A percentile compares a stretch with the other conserved stretches of the same genome.
These are phyloP conservation scores for Phylloporus arenicola DNA, from an alignment of 768 basidiomycete genomes.

Conservation along the genomic window DNA sequence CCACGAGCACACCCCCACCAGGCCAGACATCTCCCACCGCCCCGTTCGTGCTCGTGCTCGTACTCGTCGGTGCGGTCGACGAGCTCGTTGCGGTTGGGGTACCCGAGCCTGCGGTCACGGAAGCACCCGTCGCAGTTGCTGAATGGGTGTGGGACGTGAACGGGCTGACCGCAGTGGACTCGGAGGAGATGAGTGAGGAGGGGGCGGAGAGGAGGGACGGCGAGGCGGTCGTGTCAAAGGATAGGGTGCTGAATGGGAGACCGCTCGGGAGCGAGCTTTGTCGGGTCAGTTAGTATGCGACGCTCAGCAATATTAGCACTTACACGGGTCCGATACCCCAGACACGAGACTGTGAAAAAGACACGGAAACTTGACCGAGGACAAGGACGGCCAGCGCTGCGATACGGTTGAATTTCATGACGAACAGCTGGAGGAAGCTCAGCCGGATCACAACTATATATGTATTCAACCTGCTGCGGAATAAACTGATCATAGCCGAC, in stretches of 20 bases:
- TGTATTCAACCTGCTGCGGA: constrained; percentile 22
- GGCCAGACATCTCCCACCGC: not conserved
- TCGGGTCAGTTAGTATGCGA: not conserved
- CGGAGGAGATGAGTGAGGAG: constrained; percentile 26
- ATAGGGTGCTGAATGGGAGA: constrained; percentile 10
- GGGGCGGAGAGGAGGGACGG: constrained; percentile 16
- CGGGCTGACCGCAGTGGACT: constrained; percentile 17
- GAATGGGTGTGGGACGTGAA: not conserved
- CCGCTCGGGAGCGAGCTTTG: constrained; percentile 25
- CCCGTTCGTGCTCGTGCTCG: constrained; percentile 6
- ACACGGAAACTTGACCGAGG: not conserved
- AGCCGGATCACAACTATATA: too few relatives aligned
- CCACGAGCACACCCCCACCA: not conserved
- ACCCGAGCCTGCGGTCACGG: not conserved
- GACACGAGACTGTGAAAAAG: not conserved
- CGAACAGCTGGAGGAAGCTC: not conserved
- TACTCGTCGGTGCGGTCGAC: not conserved
- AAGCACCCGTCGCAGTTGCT: not conserved
- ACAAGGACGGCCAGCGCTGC: not conserved
- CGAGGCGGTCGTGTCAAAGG: constrained; percentile 21
- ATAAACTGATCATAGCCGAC: not conserved
- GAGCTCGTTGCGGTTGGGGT: too few relatives aligned
- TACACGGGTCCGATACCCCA: not conserved
- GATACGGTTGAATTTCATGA: not conserved
- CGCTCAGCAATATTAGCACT: not conserved